Evolutionary conservation across 345 rosid genomes (phyloP), one percentile per base, ranked within the genome.

Genomic region (Eucalyptus victrix): DNA sequence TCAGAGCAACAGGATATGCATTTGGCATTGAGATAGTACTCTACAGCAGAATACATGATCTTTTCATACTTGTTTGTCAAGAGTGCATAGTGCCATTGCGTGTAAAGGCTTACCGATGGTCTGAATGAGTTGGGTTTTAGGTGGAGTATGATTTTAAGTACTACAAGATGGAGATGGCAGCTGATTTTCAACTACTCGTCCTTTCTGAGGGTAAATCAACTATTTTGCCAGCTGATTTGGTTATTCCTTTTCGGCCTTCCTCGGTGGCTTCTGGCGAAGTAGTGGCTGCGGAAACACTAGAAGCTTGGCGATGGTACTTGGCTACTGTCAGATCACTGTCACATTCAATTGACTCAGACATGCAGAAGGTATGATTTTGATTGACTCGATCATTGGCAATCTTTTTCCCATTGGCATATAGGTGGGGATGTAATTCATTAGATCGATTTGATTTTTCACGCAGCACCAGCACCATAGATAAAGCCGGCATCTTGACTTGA

Each of bases 231-330:
- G 96, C 98, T 23, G 99, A 97, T 94, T 37, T 96, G 87, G 94
- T 96, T 30, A n/a, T 97, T 49, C 98, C 98, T 12, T 94, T 97
- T 92, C 96, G 92, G 90, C 99, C 99, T 88, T 92, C 95, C 81
- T 93, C 93, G 10, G 91, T 89, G 8, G 91, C 90, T 89, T 85
- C 92, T 32, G 23, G 88, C 8, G 95, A 93, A 89, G 93, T 56
- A 47, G 94, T 91, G 54, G 80, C 92, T 86, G 89, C 93, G 18
- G 96, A 96, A 91, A 86, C 93, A 53, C 89, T 89, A 34, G 93
- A 94, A 53, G 94, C 97, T 88, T 98, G 99, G 99, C 97, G 99
- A 89, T 97, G 96, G 94, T 98, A 96, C 94, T 91, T 98, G 92
- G 95, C 97, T 86, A 92, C 96, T 83, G 93, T 96, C 89, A 94